A percentile compares a stretch with the other conserved stretches of the same genome.
phyloP scores from a whole-genome alignment of 495 filamentous ascomycete species.

The Xylaria palmicola region DNA sequence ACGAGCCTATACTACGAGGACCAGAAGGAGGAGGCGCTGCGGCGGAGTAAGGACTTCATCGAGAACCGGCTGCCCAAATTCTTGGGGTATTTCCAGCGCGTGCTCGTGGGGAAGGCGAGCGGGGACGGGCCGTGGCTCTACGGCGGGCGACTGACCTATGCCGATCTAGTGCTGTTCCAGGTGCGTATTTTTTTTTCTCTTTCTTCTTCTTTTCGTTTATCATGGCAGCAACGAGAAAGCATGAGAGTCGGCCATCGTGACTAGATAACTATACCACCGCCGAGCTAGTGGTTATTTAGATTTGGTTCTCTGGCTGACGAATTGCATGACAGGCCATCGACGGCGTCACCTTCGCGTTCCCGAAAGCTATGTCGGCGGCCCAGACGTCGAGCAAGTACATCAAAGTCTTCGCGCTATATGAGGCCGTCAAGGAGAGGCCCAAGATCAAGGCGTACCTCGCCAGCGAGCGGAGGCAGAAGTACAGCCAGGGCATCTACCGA shows the following conservation, averaged over 20 bases:
- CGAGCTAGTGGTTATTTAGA: no score
- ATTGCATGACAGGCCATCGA: slow-evolving; percentile 26
- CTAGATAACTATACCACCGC: no score
- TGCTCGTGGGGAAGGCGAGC: slow-evolving; percentile 54
- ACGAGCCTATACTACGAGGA: slow-evolving; percentile 61
- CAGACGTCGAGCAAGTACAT: slow-evolving; percentile 46
- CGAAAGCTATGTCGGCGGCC: slow-evolving; percentile 46
- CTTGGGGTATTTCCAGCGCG: slow-evolving; percentile 61
- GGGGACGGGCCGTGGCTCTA: slow-evolving; percentile 59
- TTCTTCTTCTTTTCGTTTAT: neutral
- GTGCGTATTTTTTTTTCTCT: slow-evolving; percentile 34
- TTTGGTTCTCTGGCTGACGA: slow-evolving; percentile 3
- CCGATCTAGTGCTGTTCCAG: slow-evolving; percentile 69
- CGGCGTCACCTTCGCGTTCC: slow-evolving; percentile 54
- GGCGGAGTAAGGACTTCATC: slow-evolving; percentile 51
- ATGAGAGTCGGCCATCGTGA: neutral
- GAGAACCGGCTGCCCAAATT: slow-evolving; percentile 64
- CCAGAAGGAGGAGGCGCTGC: slow-evolving; percentile 59
- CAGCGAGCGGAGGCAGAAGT: slow-evolving; percentile 51
- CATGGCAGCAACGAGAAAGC: neutral
- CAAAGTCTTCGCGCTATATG: slow-evolving; percentile 50
- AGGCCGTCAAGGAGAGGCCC: slow-evolving; percentile 45
- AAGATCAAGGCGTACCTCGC: slow-evolving; percentile 54
- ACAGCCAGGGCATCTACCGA: slow-evolving; percentile 53
- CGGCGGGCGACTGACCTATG: slow-evolving; percentile 58